These are phyloP conservation scores for Phoma herbarum DNA, from an alignment of 2,329 filamentous ascomycete genomes.

Conservation along the genomic window DNA sequence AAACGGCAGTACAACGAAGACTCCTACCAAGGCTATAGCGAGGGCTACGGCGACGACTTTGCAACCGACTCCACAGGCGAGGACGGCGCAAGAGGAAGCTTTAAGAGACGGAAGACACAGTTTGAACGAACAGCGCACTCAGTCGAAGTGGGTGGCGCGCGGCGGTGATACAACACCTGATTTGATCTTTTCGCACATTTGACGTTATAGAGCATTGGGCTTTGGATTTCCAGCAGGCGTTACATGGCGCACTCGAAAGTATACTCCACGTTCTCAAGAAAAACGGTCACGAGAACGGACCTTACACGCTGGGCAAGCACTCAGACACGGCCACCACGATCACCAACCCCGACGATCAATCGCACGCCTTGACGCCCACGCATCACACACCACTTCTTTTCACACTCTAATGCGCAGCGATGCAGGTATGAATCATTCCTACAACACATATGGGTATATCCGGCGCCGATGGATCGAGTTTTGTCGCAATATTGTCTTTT, in stretches of 20 bases:
- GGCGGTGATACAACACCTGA: slow-evolving; percentile 36
- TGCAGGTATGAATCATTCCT: slow-evolving; percentile 24
- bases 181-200: slow-evolving; percentile 17
- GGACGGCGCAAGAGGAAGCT: slow-evolving; percentile 60
- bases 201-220: slow-evolving; percentile 19
- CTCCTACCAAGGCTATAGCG: slow-evolving; percentile 77
- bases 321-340: slow-evolving; percentile 8
- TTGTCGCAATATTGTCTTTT: slow-evolving; percentile 20
- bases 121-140: slow-evolving; percentile 48
- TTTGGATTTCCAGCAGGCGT: slow-evolving; percentile 20
- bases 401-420: slow-evolving; percentile 22
- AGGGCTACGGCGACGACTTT: slow-evolving; percentile 75
- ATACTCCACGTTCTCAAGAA: slow-evolving; percentile 17
- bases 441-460: slow-evolving; percentile 21
- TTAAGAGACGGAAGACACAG: slow-evolving; percentile 48
- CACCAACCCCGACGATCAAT: slow-evolving; percentile 1
- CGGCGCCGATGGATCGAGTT: slow-evolving; percentile 10
- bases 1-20: slow-evolving; percentile 80
- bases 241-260: slow-evolving; percentile 10
- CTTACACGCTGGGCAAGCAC: slow-evolving; percentile 12
- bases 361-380: not conserved
- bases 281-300: slow-evolving; percentile 13
- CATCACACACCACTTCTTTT: slow-evolving; percentile 5
- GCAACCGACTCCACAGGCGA: slow-evolving; percentile 73
- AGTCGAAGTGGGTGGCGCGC: slow-evolving; percentile 48